A percentile compares a stretch with the other conserved stretches of the same genome.
Evolutionary conservation across 176 grass and related monocot species (phyloP).

Genomic region (Poa annua): DNA sequence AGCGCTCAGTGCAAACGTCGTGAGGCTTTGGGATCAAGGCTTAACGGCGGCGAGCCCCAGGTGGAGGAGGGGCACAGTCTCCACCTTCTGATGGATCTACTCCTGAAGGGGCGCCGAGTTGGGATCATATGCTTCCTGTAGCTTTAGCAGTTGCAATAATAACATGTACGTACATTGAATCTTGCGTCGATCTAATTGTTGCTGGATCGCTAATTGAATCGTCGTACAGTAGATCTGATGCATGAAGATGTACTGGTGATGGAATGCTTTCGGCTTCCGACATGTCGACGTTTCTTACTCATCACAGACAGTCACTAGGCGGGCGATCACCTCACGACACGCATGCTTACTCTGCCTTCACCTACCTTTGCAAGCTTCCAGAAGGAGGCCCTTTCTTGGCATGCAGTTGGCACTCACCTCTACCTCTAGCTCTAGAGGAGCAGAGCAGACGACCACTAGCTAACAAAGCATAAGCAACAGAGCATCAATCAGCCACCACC

Average conservation of each 20-base stretch:
- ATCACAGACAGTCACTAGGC: background rate
- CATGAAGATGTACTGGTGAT: background rate
- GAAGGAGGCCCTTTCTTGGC: background rate
- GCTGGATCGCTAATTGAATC: background rate
- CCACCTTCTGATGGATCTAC: constrained; percentile 36
- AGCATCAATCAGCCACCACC: background rate
- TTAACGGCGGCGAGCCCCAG: constrained; percentile 37
- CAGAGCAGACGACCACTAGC: background rate
- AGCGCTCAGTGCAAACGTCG: constrained; percentile 52
- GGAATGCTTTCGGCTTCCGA: background rate
- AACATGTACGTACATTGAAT: background rate
- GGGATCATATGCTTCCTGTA: background rate
- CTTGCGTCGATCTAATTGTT: background rate
- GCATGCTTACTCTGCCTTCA: constrained; percentile 20
- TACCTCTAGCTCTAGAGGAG: no score
- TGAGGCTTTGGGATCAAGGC: constrained; percentile 61
- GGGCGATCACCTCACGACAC: background rate
- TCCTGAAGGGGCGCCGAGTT: no score
- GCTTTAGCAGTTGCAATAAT: background rate
- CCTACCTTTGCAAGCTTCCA: constrained; percentile 31
- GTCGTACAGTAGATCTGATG: no score
- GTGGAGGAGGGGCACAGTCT: background rate
- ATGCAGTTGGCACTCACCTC: background rate
- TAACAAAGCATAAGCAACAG: background rate
- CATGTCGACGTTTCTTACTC: background rate